phyloP scores from a whole-genome alignment of 2,329 filamentous ascomycete species.

The Cladosporium phlei region DNA sequence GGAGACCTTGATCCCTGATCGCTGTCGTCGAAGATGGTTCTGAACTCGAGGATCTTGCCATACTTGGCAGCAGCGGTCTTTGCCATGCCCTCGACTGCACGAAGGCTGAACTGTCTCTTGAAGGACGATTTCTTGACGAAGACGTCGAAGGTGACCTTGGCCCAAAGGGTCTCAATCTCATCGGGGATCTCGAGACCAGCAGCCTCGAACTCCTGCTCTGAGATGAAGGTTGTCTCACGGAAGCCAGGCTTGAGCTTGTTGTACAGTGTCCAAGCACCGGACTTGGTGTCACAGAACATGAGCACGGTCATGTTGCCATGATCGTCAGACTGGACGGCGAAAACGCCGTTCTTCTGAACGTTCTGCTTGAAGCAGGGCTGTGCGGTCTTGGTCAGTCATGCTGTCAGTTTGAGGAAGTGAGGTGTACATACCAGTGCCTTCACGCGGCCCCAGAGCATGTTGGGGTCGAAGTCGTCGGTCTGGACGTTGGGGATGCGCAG shows the following conservation, averaged over 20 bases:
- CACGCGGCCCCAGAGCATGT: neutral
- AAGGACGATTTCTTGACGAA: neutral
- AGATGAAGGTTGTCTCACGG: neutral
- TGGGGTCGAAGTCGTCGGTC: neutral
- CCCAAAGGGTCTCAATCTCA: neutral
- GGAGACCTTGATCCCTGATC: too few species aligned
- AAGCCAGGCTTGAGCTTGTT: neutral
- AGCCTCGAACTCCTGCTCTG: neutral
- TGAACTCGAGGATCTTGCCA: neutral
- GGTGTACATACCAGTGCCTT: neutral
- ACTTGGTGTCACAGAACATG: neutral
- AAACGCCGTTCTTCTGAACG: neutral
- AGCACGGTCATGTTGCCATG: neutral
- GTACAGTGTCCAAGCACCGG: neutral
- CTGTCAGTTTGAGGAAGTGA: neutral
- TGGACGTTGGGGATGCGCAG: neutral
- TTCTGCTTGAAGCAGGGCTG: conserved; percentile 1
- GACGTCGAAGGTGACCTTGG: neutral
- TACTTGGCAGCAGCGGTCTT: conserved; percentile 1
- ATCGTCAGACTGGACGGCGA: neutral
- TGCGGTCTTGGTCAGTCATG: neutral
- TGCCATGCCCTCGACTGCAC: neutral
- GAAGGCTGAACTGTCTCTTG: neutral
- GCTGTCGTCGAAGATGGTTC: neutral
- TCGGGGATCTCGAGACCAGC: neutral